Base-by-base conservation (phyloP, 495 filamentous ascomycete species). In the Penicillium bovifimosum region DNA sequence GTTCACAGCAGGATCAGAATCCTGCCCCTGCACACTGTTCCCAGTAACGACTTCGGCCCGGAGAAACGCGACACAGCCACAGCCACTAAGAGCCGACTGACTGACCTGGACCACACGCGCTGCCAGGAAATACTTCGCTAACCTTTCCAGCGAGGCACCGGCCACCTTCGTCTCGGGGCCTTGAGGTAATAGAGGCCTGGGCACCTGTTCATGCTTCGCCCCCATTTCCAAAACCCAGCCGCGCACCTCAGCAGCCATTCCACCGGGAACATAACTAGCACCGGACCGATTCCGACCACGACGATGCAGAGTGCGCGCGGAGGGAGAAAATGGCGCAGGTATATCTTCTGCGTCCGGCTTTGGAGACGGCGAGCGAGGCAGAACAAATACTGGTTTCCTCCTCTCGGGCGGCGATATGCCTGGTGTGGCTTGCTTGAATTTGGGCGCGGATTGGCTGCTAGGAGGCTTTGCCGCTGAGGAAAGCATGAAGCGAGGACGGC, bases 161-260 rank as follows among this genome's bases (percentile, higher is more conserved):
- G 13, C 36, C 1, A 5, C 11, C 9, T 34, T n/a, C 20, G 17
- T 13, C 0, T 27, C 38, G 11, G 29, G 7, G 11, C 14, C 6
- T 24, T 29, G 49, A 13, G 29, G 6, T 6, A 8, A 13, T 5
- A 3, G 11, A 14, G 28, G n/a, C 14, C 14, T 35, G 3, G 48
- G n/a, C 10, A 60, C 36, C n/a, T 64, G 59, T 6, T 69, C 66
- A 10, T 65, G 65, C 42, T 66, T 73, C 2, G 66, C 52, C 14
- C 69, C 72, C 53, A 64, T 69, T 41, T 76, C 73, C 18, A 76
- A 54, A 28, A 76, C 60, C 73, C 73, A 76, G 40, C 71, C 62
- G 24, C 73, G 72, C 17, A 73, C 64, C 39, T 73, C 60, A 2
- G 71, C 63, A 2, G 73, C 73, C 71, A 76, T 73, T 13, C 73